Evolutionary conservation across 2,329 filamentous ascomycete genomes (phyloP).

Genomic region (Phialemonium atrogriseum): DNA sequence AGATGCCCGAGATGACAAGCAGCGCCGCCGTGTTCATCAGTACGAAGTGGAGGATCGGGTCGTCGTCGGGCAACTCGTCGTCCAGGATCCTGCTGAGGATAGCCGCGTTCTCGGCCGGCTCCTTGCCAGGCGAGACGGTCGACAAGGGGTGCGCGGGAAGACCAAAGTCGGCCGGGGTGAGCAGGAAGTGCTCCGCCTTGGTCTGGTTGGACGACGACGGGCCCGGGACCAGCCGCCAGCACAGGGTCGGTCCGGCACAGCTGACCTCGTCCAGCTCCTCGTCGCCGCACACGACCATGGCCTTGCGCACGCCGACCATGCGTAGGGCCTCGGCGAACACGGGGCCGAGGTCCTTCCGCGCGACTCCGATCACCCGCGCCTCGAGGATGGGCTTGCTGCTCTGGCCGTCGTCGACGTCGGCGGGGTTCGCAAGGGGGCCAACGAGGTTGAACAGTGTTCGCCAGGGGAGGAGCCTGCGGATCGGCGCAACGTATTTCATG

Average conservation of each 20-base stretch:
- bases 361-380: conserved; percentile 88
- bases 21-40: conserved; percentile 88
- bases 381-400: conserved; percentile 50
- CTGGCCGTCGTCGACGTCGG: conserved; percentile 47
- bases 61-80: conserved; percentile 63
- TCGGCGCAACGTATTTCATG: conserved; percentile 79
- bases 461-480: conserved; percentile 83
- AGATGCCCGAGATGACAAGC: conserved; percentile 77
- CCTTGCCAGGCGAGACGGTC: conserved; percentile 76
- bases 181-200: conserved; percentile 65
- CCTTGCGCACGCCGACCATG: conserved; percentile 70
- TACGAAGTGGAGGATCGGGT: conserved; percentile 88
- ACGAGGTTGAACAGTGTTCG: conserved; percentile 97
- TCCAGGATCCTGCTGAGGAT: conserved; percentile 72
- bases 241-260: conserved; percentile 79
- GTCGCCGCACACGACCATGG: conserved; percentile 83
- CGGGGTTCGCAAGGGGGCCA: conserved; percentile 84
- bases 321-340: conserved; percentile 82
- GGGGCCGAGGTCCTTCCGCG: conserved; percentile 74
- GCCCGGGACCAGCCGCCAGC: conserved; percentile 66
- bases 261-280: conserved; percentile 95
- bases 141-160: conserved; percentile 64
- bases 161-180: conserved; percentile 83
- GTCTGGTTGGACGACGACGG: conserved; percentile 30
- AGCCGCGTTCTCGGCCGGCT: conserved; percentile 77